phyloP scores from a whole-genome alignment of 371 early-diverging fungal genomes.

The Zychaea mexicana region DNA sequence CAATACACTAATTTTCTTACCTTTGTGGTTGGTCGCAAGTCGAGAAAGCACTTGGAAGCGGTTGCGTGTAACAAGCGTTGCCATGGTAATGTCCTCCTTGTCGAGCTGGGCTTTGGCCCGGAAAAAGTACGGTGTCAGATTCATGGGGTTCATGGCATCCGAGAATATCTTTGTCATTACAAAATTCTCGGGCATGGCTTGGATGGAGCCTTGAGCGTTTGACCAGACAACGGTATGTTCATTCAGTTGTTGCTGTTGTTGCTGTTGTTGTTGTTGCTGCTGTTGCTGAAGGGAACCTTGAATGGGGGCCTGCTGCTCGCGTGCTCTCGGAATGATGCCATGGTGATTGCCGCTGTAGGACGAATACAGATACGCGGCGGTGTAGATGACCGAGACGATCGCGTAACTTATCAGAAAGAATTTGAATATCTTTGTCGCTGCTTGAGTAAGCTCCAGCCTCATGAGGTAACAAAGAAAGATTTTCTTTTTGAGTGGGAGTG shows the following conservation, averaged over 20 bases:
- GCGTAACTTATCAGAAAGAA: conserved; percentile 20
- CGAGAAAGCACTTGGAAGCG: conserved; percentile 55
- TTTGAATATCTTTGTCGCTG: conserved; percentile 15
- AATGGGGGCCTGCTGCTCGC: conserved; percentile 1
- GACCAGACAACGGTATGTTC: conserved; percentile 24
- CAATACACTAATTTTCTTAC: conserved; percentile 15
- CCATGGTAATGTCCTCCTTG: conserved; percentile 63
- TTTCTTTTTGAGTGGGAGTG: too few species aligned
- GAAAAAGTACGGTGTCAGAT: conserved; percentile 65
- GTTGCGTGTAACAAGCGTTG: conserved; percentile 65
- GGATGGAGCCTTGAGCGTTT: conserved; percentile 13
- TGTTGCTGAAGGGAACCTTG: conserved; percentile 7
- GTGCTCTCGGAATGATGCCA: conserved; percentile 18
- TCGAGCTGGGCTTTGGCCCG: conserved; percentile 51
- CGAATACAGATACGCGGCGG: conserved; percentile 18
- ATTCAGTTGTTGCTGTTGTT: conserved; percentile 5
- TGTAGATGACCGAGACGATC: conserved; percentile 21
- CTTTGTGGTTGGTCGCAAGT: conserved; percentile 62
- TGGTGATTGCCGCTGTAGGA: conserved; percentile 10
- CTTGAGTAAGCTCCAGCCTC: conserved; percentile 18
- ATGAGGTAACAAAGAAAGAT: conserved; percentile 5
- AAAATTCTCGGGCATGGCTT: conserved; percentile 48
- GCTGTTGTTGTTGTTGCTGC: conserved; percentile 2
- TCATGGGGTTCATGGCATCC: conserved; percentile 66
- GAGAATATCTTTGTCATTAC: conserved; percentile 64